phyloP scores from a whole-genome alignment of 2,329 filamentous ascomycete genomes.

The Colletotrichum musicola region DNA sequence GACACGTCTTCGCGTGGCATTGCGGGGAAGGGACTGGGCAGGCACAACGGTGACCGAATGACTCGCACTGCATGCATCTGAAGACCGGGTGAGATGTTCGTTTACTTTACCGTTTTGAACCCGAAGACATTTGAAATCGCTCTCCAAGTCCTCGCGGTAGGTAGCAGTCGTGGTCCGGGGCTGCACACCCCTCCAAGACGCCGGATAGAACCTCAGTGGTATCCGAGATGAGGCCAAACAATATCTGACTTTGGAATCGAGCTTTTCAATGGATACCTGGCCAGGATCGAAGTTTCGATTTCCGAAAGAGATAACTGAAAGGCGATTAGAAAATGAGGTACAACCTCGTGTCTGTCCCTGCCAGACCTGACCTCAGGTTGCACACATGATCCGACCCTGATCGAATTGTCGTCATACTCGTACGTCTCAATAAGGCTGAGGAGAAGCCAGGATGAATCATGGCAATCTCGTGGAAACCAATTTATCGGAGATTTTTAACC shows the following conservation, averaged over 20 bases:
- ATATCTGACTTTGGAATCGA: too few relatives aligned
- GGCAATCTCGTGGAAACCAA: not conserved
- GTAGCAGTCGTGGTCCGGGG: too few relatives aligned
- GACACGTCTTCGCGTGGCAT: not conserved
- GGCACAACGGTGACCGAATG: not conserved
- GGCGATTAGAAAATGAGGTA: too few relatives aligned
- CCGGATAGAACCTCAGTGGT: too few relatives aligned
- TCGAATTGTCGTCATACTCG: not conserved
- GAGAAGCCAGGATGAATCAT: not conserved
- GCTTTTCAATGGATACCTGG: too few relatives aligned
- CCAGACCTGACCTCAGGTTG: not conserved
- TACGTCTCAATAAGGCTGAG: slow-evolving; percentile 3
- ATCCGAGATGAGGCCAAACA: too few relatives aligned
- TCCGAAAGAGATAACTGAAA: too few relatives aligned
- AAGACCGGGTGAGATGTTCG: not conserved
- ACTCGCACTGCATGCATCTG: not conserved
- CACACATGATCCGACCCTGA: not conserved
- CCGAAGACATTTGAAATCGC: too few relatives aligned
- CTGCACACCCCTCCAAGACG: too few relatives aligned
- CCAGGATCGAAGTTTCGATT: too few relatives aligned
- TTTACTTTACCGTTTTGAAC: not conserved
- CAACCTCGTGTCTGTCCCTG: not conserved
- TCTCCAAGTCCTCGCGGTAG: too few relatives aligned
- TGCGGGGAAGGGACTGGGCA: not conserved
- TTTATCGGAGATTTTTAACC: not conserved